A percentile compares a stretch with the other conserved stretches of the same genome.
These are phyloP conservation scores for Pseudogymnoascus sp. DNA, from an alignment of 2,329 filamentous ascomycete genomes.

Conservation along the genomic window DNA sequence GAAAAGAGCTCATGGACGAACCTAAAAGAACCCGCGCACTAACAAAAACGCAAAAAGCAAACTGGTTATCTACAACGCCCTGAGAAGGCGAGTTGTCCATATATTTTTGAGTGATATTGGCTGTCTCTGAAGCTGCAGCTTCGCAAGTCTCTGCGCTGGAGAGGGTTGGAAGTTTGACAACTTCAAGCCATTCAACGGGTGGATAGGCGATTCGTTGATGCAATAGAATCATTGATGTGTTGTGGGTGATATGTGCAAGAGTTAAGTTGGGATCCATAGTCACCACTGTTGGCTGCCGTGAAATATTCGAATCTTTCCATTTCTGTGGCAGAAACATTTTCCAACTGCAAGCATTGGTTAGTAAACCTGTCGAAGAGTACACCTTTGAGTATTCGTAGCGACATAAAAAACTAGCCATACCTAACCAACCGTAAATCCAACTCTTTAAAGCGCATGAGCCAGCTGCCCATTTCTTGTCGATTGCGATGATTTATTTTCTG, in stretches of 20 bases:
- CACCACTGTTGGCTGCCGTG: constrained; percentile 20
- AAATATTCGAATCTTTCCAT: constrained; percentile 33
- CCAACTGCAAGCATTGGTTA: constrained; percentile 28
- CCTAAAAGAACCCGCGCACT: constrained; percentile 25
- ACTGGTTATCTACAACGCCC: constrained; percentile 22
- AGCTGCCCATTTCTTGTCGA: constrained; percentile 33
- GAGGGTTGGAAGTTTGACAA: constrained; percentile 23
- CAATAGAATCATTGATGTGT: constrained; percentile 30
- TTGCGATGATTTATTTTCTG: constrained; percentile 34
- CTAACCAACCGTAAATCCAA: constrained; percentile 37
- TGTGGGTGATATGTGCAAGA: constrained; percentile 30
- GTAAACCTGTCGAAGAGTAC: neutral
- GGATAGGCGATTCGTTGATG: constrained; percentile 31
- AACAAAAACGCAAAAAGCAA: constrained; percentile 28
- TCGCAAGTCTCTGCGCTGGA: constrained; percentile 29
- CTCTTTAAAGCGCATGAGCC: constrained; percentile 40
- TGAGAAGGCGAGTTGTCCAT: constrained; percentile 21
- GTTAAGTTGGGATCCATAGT: constrained; percentile 32
- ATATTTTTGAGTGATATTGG: constrained; percentile 28
- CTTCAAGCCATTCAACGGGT: constrained; percentile 17
- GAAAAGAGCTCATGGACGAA: constrained; percentile 11
- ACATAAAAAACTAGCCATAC: constrained; percentile 18
- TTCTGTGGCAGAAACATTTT: constrained; percentile 36
- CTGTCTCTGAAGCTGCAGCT: constrained; percentile 26
- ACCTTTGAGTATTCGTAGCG: neutral